Percentiles rank a stretch among this genome's conserved stretches.
phyloP scores from a whole-genome alignment of 345 rosid genomes.

The Rhizophora mangle region DNA sequence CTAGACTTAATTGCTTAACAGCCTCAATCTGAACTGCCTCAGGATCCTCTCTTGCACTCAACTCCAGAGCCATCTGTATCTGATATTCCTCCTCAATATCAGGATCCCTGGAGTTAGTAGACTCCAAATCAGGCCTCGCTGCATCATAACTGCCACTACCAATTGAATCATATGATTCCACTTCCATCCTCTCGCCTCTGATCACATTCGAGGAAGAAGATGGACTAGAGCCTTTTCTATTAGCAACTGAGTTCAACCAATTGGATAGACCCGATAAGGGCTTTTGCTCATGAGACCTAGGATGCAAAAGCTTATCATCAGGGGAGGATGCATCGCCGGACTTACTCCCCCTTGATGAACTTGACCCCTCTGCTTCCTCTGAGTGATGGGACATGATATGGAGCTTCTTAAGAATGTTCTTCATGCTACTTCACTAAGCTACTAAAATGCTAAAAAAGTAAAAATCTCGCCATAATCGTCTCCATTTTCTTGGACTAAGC shows the following conservation, averaged over 20 bases:
- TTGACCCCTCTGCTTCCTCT: constrained; percentile 57
- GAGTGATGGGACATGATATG: constrained; percentile 61
- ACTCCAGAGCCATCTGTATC: constrained; percentile 82
- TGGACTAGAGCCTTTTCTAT: constrained; percentile 53
- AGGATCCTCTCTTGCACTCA: constrained; percentile 97
- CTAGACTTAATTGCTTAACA: constrained; percentile 89
- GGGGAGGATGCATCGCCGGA: constrained; percentile 48
- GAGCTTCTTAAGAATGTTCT: constrained; percentile 87
- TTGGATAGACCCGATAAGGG: constrained; percentile 68
- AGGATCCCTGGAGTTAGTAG: constrained; percentile 63
- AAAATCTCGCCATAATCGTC: constrained; percentile 53
- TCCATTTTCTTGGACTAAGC: constrained; percentile 68
- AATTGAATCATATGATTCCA: constrained; percentile 47
- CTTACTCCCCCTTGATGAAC: constrained; percentile 54
- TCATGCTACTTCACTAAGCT: constrained; percentile 52
- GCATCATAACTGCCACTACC: constrained; percentile 37
- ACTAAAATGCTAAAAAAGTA: constrained; percentile 44
- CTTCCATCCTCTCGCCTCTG: constrained; percentile 45
- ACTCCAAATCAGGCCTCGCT: constrained; percentile 49
- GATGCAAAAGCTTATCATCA: constrained; percentile 35
- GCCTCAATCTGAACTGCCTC: constrained; percentile 98
- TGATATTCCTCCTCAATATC: constrained; percentile 86
- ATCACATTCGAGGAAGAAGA: constrained; percentile 56
- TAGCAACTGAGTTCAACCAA: constrained; percentile 78
- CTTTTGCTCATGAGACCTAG: constrained; percentile 55